Evolutionary conservation across 148 eudicot species (phyloP).

Genomic region (Polygonum maritimum): DNA sequence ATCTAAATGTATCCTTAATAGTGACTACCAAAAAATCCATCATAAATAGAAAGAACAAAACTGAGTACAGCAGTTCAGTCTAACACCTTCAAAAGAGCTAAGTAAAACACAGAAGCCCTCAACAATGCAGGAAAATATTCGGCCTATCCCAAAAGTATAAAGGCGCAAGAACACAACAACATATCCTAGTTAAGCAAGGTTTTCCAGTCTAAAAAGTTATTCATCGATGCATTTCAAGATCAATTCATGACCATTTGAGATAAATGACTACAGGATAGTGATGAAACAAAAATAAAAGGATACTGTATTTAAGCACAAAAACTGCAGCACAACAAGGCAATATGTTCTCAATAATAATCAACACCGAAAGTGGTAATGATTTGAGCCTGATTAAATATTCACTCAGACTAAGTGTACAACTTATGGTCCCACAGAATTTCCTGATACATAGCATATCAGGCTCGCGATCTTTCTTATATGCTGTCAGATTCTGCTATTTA

Average conservation of each 20-base stretch:
- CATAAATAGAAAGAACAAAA: not conserved
- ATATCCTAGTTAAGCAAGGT: not conserved
- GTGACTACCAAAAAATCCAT: not conserved
- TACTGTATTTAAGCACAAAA: not conserved
- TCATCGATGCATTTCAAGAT: not conserved
- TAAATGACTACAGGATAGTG: not conserved
- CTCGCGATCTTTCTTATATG: not conserved
- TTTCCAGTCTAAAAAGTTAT: not conserved
- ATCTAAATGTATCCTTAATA: not conserved
- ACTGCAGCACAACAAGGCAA: not conserved
- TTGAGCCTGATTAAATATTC: not conserved
- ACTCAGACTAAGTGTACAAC: not conserved
- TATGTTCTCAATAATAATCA: not conserved
- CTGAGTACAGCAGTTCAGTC: not conserved
- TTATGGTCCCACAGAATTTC: not conserved
- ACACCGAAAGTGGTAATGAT: not conserved
- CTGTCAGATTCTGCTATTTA: not conserved
- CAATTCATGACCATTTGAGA: not conserved
- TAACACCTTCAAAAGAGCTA: not conserved
- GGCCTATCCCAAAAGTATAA: not conserved
- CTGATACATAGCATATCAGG: not conserved
- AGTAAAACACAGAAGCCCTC: not conserved
- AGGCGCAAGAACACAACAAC: not conserved
- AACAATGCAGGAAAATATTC: not conserved
- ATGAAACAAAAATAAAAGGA: not conserved